These are phyloP conservation scores for Cercospora zeae-maydis DNA, from an alignment of 2,329 filamentous ascomycete species.

Conservation along the genomic window DNA sequence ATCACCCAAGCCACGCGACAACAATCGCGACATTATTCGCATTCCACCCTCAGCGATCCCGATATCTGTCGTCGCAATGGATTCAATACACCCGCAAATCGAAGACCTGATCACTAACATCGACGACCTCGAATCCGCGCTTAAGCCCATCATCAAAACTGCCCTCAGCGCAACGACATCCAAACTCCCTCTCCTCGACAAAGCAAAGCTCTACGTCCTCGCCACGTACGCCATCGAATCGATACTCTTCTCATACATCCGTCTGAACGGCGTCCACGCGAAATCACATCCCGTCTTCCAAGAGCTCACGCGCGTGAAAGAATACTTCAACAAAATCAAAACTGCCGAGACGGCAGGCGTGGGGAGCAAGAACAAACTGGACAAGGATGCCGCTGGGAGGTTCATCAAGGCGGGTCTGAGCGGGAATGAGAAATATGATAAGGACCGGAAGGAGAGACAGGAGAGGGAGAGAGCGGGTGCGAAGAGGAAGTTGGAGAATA, in stretches of 20 bases:
- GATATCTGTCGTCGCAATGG: constrained; percentile 42
- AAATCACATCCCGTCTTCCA: constrained; percentile 79
- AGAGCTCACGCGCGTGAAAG: constrained; percentile 80
- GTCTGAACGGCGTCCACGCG: constrained; percentile 74
- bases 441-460: constrained; percentile 38
- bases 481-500: constrained; percentile 38
- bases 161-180: constrained; percentile 65
- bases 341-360: constrained; percentile 52
- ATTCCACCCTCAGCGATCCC: not conserved
- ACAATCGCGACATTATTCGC: not conserved
- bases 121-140: constrained; percentile 69
- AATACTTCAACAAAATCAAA: constrained; percentile 92
- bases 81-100: constrained; percentile 62
- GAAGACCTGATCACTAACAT: constrained; percentile 68
- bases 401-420: constrained; percentile 78
- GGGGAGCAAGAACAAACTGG: constrained; percentile 53
- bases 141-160: constrained; percentile 68
- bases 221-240: constrained; percentile 87
- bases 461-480: constrained; percentile 37
- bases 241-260: constrained; percentile 77
- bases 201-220: constrained; percentile 88
- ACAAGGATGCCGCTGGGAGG: constrained; percentile 74
- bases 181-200: constrained; percentile 86
- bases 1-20: not conserved
- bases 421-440: constrained; percentile 47